phyloP scores from a whole-genome alignment of 2,329 filamentous ascomycete species.

The Cryphonectria nitschkei region DNA sequence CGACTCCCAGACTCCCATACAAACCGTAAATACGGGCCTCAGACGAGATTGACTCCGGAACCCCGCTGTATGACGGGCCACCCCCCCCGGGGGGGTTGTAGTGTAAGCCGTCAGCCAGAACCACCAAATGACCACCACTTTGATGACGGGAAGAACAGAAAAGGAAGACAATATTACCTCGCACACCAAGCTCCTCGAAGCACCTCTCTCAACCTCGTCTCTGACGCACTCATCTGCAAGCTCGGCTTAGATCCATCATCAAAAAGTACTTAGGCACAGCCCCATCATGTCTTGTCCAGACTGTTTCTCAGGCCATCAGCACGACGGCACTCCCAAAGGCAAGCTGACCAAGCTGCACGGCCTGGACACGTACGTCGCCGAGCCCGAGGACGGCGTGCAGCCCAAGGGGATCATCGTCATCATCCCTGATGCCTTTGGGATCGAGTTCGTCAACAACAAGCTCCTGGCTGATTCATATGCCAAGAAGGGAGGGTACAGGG shows the following conservation, averaged over 20 bases:
- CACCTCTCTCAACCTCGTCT: not conserved
- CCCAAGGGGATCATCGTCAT: conserved; percentile 56
- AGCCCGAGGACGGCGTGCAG: conserved; percentile 37
- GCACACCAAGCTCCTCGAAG: not conserved
- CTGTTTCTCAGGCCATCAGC: conserved; percentile 53
- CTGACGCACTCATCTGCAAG: not conserved
- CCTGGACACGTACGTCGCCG: conserved; percentile 52
- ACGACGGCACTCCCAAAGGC: conserved; percentile 50
- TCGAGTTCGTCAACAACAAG: conserved; percentile 56
- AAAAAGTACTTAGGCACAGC: not conserved
- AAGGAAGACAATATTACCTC: not conserved
- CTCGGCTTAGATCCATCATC: not conserved
- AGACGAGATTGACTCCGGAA: not conserved
- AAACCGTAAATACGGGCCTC: not conserved
- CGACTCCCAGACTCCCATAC: not conserved
- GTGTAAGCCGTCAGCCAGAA: not conserved
- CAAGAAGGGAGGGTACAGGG: conserved; percentile 51
- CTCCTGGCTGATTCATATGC: conserved; percentile 59
- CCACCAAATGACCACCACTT: not conserved
- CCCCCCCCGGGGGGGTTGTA: too few species aligned
- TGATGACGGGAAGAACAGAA: not conserved
- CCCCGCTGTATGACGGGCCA: not conserved
- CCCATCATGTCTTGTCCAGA: conserved; percentile 42
- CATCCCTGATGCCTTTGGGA: conserved; percentile 60
- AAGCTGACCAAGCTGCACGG: conserved; percentile 50